phyloP scores from a whole-genome alignment of 208 protist genomes.

The Trypanosoma scelopori region DNA sequence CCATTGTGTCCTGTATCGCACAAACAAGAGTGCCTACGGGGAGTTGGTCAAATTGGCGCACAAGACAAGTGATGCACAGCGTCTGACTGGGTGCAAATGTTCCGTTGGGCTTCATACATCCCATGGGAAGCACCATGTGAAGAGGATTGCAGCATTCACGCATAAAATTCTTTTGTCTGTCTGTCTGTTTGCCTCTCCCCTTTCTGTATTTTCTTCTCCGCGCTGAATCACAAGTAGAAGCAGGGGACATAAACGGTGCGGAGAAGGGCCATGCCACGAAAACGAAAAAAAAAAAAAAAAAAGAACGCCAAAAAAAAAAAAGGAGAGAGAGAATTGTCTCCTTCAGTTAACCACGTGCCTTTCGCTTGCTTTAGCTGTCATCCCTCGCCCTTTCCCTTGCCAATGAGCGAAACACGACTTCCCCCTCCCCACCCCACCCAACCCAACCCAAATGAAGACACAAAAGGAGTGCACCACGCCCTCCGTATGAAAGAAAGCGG shows the following conservation, averaged over 20 bases:
- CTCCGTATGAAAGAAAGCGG: too few species aligned
- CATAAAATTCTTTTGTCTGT: neutral
- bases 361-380: neutral
- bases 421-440: too few species aligned
- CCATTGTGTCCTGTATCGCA: conserved; percentile 18
- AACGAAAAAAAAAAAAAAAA: conserved; percentile 6
- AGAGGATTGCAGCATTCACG: conserved; percentile 25
- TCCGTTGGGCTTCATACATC: neutral
- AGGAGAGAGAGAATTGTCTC: neutral
- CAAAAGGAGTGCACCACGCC: too few species aligned
- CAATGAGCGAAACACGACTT: too few species aligned
- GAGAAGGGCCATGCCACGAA: too few species aligned
- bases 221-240: neutral
- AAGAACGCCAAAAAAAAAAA: conserved; percentile 1
- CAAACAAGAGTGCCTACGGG: conserved; percentile 2
- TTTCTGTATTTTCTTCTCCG: neutral
- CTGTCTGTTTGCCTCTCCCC: neutral
- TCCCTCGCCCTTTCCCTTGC: neutral
- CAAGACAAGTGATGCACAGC: conserved; percentile 25
- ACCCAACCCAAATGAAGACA: too few species aligned
- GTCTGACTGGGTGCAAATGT: conserved; percentile 10
- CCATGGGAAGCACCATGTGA: conserved; percentile 23
- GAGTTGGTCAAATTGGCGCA: conserved; percentile 18
- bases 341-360: too few species aligned
- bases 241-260: too few species aligned